Percentiles rank a stretch among this genome's conserved stretches.
Evolutionary conservation across 805 yeast genomes (phyloP).

Genomic region (Nakazawaea ambrosiae): DNA sequence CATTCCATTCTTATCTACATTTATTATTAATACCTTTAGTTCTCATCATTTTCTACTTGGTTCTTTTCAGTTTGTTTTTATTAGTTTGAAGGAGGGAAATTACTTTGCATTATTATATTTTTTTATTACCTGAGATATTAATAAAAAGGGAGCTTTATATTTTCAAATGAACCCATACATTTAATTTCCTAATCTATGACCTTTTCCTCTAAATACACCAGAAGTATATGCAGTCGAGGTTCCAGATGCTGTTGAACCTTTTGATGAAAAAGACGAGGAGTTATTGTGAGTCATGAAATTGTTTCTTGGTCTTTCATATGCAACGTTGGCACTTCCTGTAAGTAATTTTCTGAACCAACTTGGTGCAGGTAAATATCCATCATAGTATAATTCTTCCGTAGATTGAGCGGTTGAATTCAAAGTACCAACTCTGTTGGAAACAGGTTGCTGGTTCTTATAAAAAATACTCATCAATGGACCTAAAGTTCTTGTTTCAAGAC

Average conservation of each 20-base stretch:
- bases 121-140: no score
- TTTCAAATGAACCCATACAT: no score
- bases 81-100: no score
- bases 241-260: slow-evolving; percentile 12
- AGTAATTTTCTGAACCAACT: slow-evolving; percentile 28
- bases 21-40: no score
- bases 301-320: slow-evolving; percentile 12
- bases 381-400: slow-evolving; percentile 35
- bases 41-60: no score
- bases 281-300: slow-evolving; percentile 1
- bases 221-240: slow-evolving; percentile 14
- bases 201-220: slow-evolving; percentile 28
- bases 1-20: no score
- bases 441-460: slow-evolving; percentile 14
- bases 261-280: slow-evolving; percentile 7
- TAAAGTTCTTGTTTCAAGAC: slow-evolving; percentile 51
- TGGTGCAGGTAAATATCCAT: slow-evolving; percentile 55
- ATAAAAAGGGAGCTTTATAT: no score
- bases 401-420: slow-evolving; percentile 17
- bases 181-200: slow-evolving; percentile 28
- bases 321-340: slow-evolving; percentile 14
- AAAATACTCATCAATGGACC: slow-evolving; percentile 37
- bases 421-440: slow-evolving; percentile 23
- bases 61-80: no score
- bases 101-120: no score